These are phyloP conservation scores for Arthrobotrys entomopaga DNA, from an alignment of 2,329 filamentous ascomycete species.

Conservation along the genomic window DNA sequence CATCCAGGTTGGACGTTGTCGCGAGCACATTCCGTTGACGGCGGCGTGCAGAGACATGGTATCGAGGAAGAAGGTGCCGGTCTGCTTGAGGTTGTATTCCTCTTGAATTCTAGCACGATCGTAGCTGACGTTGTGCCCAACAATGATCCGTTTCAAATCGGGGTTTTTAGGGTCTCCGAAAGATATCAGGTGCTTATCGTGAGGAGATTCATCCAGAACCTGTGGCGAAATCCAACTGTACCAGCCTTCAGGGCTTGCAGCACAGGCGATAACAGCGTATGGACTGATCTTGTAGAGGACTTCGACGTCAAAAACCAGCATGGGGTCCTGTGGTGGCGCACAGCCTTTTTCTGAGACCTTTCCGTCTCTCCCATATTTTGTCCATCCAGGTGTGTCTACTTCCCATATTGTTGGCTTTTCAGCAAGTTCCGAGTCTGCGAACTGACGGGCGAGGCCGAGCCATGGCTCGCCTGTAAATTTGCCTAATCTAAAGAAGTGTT, in stretches of 20 bases:
- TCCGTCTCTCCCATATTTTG: constrained; percentile 73
- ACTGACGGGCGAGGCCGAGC: constrained; percentile 77
- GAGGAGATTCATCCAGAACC: constrained; percentile 82
- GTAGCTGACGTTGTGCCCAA: constrained; percentile 96
- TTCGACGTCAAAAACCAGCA: constrained; percentile 92
- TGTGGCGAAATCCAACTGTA: constrained; percentile 98
- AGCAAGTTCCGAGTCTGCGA: constrained; percentile 68
- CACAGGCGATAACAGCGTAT: constrained; percentile 97
- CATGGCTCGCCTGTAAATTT: constrained; percentile 88
- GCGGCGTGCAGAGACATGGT: constrained; percentile 99
- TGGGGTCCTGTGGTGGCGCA: constrained; percentile 77
- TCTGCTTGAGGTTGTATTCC: constrained; percentile 86
- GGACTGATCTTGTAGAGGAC: constrained; percentile 94
- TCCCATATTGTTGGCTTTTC: constrained; percentile 74
- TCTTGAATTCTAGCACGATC: constrained; percentile 88
- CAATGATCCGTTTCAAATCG: constrained; percentile 73
- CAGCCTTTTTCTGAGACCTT: constrained; percentile 63
- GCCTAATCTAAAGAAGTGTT: constrained; percentile 91
- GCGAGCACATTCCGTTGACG: constrained; percentile 98
- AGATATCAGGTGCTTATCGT: constrained; percentile 83
- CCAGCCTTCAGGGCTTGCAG: constrained; percentile 88
- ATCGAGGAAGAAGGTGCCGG: constrained; percentile 86
- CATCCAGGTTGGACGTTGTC: constrained; percentile 96
- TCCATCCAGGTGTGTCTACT: constrained; percentile 81
- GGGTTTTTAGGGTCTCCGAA: constrained; percentile 76